Evolutionary conservation across 345 rosid genomes (phyloP), one percentile per base, ranked within the genome.

Genomic region (Raphanus sativus): DNA sequence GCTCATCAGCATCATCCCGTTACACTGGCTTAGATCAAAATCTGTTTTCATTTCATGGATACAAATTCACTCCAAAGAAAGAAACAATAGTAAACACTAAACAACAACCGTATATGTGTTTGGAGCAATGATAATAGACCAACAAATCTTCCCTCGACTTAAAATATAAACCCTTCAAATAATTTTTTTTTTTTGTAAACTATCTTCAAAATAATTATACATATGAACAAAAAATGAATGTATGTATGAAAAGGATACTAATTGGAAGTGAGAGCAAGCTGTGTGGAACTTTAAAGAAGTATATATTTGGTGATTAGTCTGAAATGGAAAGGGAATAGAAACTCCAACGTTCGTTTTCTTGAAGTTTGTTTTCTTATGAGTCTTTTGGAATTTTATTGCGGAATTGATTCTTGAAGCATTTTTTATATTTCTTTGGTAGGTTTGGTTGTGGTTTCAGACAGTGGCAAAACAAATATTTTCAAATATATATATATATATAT

Each of bases 291-390:
- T 73, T 62, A 62, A 52, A 68, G 71, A 78, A 72, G 69, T 25
- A 62, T 68, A 38, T 34, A 29, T 74, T 74, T 52, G 12, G 30
- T 28, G 70, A 73, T 67, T 73, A 21, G 75, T 79, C 78, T 38
- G 66, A 79, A 69, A 69, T 74, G 32, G 82, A 79, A 74, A 73
- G 70, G 70, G 74, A 79, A 55, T 63, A 62, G 66, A 54, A 69
- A 79, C 78, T 74, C 78, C 71, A 29, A 69, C 71, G 34, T 62
- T 68, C 59, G 62, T 74, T 74, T 79, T 68, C 70, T 62, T 17
- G 29, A 52, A 3, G 62, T 66, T 62, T 10, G 56, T 59, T 52
- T 34, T 59, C 34, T 33, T 50, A 25, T 48, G 5, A 62, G 45
- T 13, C 56, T 61, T 65, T 73, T 34, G 17, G 65, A 61, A 73